phyloP scores from a whole-genome alignment of 2,329 filamentous ascomycete species.

The Colletotrichum gloeosporioides region DNA sequence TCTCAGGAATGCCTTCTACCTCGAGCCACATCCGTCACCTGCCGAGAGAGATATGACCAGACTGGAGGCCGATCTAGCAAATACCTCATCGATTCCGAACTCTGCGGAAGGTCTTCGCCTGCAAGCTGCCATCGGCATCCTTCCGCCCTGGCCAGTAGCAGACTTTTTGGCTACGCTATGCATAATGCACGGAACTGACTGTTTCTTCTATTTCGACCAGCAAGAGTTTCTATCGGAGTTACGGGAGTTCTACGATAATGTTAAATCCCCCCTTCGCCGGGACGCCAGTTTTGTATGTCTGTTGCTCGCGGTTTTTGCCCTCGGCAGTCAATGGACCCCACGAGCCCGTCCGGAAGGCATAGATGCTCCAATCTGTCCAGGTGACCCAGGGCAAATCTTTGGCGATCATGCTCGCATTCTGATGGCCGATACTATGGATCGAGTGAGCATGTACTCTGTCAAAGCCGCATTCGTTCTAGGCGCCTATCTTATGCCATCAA shows the following conservation, averaged over 20 bases:
- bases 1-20: conserved; percentile 31
- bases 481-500: conserved; percentile 37
- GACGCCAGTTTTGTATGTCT: conserved; percentile 31
- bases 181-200: conserved; percentile 28
- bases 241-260: conserved; percentile 29
- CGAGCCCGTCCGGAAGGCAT: conserved; percentile 29
- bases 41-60: conserved; percentile 25
- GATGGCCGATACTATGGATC: conserved; percentile 37
- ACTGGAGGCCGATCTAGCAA: conserved; percentile 25
- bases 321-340: conserved; percentile 38
- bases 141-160: conserved; percentile 29
- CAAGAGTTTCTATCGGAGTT: conserved; percentile 25
- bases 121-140: conserved; percentile 25
- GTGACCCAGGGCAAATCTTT: conserved; percentile 35
- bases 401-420: conserved; percentile 31
- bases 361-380: background rate
- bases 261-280: conserved; percentile 22
- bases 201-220: conserved; percentile 34
- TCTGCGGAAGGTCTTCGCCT: conserved; percentile 24
- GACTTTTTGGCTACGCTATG: conserved; percentile 30
- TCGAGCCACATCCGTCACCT: conserved; percentile 23
- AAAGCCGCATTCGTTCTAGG: conserved; percentile 36
- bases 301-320: conserved; percentile 28
- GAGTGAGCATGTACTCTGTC: conserved; percentile 32
- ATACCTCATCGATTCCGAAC: conserved; percentile 6